phyloP scores from a whole-genome alignment of 306 rosid genomes.

The Casuarina glauca region DNA sequence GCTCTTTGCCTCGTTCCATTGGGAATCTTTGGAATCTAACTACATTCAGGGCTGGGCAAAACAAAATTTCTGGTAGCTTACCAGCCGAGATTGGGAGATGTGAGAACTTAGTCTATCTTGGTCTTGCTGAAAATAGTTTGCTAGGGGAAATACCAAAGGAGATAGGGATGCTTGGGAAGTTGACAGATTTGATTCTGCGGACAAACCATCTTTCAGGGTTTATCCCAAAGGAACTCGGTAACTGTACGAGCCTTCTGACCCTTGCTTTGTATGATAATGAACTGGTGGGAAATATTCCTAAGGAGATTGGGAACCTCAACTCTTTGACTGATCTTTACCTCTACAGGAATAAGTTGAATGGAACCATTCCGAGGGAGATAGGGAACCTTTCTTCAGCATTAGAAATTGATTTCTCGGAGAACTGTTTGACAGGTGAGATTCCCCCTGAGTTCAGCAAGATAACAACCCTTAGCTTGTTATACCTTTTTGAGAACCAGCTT shows the following conservation, averaged over 20 bases:
- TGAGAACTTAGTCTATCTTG: slow-evolving; percentile 62
- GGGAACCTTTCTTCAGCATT: slow-evolving; percentile 75
- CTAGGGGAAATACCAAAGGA: slow-evolving; percentile 78
- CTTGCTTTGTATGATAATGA: slow-evolving; percentile 78
- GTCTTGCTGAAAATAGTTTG: slow-evolving; percentile 83
- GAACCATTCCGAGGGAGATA: slow-evolving; percentile 85
- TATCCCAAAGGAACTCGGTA: slow-evolving; percentile 82
- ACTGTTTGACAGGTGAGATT: slow-evolving; percentile 62
- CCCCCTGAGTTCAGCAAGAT: slow-evolving; percentile 78
- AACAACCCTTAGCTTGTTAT: slow-evolving; percentile 58
- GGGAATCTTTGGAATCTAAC: slow-evolving; percentile 74
- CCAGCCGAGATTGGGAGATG: slow-evolving; percentile 78
- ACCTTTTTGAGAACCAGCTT: slow-evolving; percentile 85
- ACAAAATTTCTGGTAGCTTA: slow-evolving; percentile 74
- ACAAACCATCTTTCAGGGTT: slow-evolving; percentile 67
- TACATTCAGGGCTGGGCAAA: slow-evolving; percentile 79
- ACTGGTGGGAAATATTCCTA: slow-evolving; percentile 70
- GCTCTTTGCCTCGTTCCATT: slow-evolving; percentile 71
- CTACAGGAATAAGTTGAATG: slow-evolving; percentile 80
- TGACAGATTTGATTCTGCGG: slow-evolving; percentile 69
- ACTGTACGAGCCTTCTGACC: slow-evolving; percentile 65
- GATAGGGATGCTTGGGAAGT: slow-evolving; percentile 67
- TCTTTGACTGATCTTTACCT: slow-evolving; percentile 69
- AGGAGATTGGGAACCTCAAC: slow-evolving; percentile 66
- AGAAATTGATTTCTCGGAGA: slow-evolving; percentile 88